Evolutionary conservation across 805 yeast species (phyloP).

Genomic region (Barnettozyma californica): DNA sequence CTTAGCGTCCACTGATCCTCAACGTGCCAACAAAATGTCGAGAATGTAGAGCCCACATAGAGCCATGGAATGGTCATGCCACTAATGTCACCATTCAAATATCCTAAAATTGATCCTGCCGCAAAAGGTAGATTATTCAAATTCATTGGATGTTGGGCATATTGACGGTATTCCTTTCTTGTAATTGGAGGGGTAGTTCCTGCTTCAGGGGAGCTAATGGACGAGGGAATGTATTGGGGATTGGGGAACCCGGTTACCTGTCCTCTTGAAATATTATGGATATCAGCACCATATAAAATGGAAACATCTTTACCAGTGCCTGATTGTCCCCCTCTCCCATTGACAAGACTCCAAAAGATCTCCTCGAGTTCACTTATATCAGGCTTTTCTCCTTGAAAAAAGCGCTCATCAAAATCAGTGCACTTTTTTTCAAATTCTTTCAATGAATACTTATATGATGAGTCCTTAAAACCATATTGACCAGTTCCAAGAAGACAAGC

Average conservation of each 20-base stretch:
- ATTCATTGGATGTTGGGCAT: conserved; percentile 66
- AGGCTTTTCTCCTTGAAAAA: conserved; percentile 35
- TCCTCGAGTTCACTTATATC: conserved; percentile 45
- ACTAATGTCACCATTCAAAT: conserved; percentile 61
- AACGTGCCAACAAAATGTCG: conserved; percentile 95
- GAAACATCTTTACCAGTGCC: background rate
- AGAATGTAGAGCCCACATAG: conserved; percentile 81
- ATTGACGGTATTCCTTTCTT: conserved; percentile 26
- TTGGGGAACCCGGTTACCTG: conserved; percentile 76
- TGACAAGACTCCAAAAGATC: conserved; percentile 61
- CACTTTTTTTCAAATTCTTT: conserved; percentile 57
- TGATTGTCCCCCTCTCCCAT: conserved; percentile 49
- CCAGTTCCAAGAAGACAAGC: conserved; percentile 83
- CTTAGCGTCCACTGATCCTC: conserved; percentile 92
- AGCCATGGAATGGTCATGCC: conserved; percentile 98
- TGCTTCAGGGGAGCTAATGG: conserved; percentile 7
- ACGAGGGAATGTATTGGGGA: conserved; percentile 27
- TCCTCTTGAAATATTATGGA: conserved; percentile 60
- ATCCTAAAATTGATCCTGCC: conserved; percentile 62
- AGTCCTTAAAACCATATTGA: conserved; percentile 81
- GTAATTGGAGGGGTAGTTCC: conserved; percentile 4
- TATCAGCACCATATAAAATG: conserved; percentile 69
- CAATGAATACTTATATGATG: conserved; percentile 48
- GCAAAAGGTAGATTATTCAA: conserved; percentile 67
- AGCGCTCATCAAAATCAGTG: conserved; percentile 38